Evolutionary conservation across 1,284 basidiomycete species (phyloP).

Genomic region (Fomes fomentarius): DNA sequence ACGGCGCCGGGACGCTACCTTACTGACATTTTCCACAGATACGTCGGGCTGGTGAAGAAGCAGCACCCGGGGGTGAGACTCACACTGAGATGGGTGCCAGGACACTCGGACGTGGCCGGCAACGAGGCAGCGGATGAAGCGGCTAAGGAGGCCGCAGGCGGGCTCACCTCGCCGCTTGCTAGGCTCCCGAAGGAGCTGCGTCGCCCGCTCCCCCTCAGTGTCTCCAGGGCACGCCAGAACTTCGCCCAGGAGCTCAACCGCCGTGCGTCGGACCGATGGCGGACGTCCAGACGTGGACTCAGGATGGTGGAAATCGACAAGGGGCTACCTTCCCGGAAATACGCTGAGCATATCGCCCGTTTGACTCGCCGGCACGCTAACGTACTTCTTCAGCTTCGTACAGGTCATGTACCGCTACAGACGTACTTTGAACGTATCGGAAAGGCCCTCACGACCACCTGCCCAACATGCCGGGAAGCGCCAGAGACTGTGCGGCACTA

Average conservation of each 20-base stretch:
- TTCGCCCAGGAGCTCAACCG: not conserved
- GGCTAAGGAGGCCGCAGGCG: slow-evolving; percentile 22
- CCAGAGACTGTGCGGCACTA: slow-evolving; percentile 31
- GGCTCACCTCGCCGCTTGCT: not conserved
- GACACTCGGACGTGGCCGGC: slow-evolving; percentile 22
- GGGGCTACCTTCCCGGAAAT: slow-evolving; percentile 18
- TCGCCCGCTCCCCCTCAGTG: slow-evolving; percentile 17
- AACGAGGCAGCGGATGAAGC: slow-evolving; percentile 26
- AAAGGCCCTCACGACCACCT: slow-evolving; percentile 20
- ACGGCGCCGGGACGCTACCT: slow-evolving; percentile 2
- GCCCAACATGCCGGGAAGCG: slow-evolving; percentile 24
- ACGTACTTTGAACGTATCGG: slow-evolving; percentile 27
- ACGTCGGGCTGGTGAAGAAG: not conserved
- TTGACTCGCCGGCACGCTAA: slow-evolving; percentile 18
- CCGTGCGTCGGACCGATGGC: slow-evolving; percentile 3
- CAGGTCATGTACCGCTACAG: slow-evolving; percentile 30
- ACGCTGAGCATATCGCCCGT: not conserved
- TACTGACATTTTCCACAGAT: slow-evolving; percentile 8
- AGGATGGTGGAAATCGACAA: slow-evolving; percentile 11
- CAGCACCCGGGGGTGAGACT: slow-evolving; percentile 7
- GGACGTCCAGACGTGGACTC: not conserved
- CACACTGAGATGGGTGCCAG: slow-evolving; percentile 22
- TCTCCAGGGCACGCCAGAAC: slow-evolving; percentile 11
- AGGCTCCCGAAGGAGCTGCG: slow-evolving; percentile 12
- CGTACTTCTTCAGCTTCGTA: slow-evolving; percentile 31